These are phyloP conservation scores for Syzygium malaccense DNA, from an alignment of 441 rosid species.

Conservation along the genomic window DNA sequence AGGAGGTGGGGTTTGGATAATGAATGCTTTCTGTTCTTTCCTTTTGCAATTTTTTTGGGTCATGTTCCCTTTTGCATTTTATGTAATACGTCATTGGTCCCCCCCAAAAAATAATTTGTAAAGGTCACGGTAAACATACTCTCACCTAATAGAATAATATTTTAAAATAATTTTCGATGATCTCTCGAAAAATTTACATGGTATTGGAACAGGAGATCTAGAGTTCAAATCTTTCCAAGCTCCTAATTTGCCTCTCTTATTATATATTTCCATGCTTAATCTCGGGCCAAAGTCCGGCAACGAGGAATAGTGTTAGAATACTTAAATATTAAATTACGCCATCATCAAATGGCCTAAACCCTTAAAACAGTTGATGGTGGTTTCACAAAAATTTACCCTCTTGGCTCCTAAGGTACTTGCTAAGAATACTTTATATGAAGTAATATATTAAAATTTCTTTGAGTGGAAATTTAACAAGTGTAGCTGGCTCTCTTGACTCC, in stretches of 20 bases:
- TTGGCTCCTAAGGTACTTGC: neutral
- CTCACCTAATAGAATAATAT: accelerated
- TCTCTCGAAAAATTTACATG: accelerated
- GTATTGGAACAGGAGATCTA: accelerated
- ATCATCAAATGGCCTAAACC: accelerated
- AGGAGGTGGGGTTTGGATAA: neutral
- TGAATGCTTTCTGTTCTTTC: neutral
- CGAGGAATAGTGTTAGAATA: accelerated
- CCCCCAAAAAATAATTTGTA: neutral
- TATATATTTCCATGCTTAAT: neutral
- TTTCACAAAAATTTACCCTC: accelerated
- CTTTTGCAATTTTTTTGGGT: neutral
- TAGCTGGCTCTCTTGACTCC: no score
- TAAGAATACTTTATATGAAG: neutral
- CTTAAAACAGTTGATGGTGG: accelerated
- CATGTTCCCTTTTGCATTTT: no score
- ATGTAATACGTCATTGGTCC: no score
- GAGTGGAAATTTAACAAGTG: neutral
- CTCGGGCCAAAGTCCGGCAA: accelerated
- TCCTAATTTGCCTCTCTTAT: neutral
- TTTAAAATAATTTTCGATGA: neutral
- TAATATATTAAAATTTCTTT: neutral
- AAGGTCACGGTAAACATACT: neutral
- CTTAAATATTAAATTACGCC: neutral
- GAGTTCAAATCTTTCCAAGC: neutral